Evolutionary conservation across 345 rosid species (phyloP).

Genomic region (Cochlearia excelsa): DNA sequence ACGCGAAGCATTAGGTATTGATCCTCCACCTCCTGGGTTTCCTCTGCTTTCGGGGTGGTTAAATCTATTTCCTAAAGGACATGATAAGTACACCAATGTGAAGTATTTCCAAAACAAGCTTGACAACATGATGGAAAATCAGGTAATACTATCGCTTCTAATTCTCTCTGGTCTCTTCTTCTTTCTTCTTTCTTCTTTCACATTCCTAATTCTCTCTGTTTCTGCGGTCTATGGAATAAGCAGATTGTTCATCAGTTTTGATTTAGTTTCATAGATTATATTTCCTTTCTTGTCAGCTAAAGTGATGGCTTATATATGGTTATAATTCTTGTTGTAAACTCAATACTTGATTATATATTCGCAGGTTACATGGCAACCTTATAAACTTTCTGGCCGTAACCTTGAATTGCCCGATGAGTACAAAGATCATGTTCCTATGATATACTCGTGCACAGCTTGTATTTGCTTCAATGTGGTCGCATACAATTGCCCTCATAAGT

Average conservation of each 20-base stretch:
- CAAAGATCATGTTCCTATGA: neutral
- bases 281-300: no score
- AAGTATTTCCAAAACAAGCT: neutral
- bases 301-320: no score
- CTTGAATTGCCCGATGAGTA: neutral
- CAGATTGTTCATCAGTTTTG: no score
- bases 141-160: no score
- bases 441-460: neutral
- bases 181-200: no score
- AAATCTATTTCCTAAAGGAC: neutral
- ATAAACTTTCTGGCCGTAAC: neutral
- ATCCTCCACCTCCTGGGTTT: neutral
- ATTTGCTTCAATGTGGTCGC: neutral
- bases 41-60: neutral
- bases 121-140: neutral
- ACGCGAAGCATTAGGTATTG: neutral
- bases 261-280: no score
- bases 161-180: no score
- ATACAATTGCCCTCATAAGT: neutral
- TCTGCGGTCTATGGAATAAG: no score
- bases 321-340: constrained; percentile 7
- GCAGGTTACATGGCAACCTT: neutral
- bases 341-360: constrained; percentile 7
- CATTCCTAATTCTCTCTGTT: no score
- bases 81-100: neutral